Base-by-base conservation (phyloP, 805 yeast species). In the Candida hungchunana region DNA sequence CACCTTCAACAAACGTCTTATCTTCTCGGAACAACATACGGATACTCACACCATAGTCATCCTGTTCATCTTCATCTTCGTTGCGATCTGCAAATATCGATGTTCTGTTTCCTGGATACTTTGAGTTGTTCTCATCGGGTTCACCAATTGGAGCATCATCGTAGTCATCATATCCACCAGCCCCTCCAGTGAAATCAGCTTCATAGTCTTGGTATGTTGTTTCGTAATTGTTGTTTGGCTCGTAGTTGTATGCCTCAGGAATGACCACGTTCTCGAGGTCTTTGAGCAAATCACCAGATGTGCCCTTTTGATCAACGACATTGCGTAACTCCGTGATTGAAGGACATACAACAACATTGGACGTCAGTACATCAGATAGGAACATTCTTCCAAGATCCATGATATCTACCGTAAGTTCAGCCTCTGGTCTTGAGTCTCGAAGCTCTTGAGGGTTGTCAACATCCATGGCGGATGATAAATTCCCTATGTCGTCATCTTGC, bases 31-130 rank as follows among this genome's bases (percentile, higher is more conserved):
- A 54, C 4, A 54, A 27, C 33, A 42, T 43, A 19, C 55, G 39
- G 37, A 54, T 52, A 1, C 56, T 45, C 9, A 46, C 48, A 35
- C 57, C 57, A 26, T 49, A 52, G 23, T 51, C 53, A 39, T 50
- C n/a, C n/a, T n/a, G n/a, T n/a, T n/a, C 54, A 14, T 46, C 44
- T 20, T 49, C 55, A 24, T 50, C 55, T 19, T 44, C 55, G 9
- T 46, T 35, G 21, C 51, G 55, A 29, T 51, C 30, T 26, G 53
- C 51, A 34, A 54, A 54, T 12, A 54, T 47, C 1, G 59, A 54
- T 4, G 51, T 49, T 21, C 29, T 53, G 30, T 48, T 53, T 5
- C 53, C 55, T 14, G 55, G 55, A 24, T 40, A 44, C 25, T 36
- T 48, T 6, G 50, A 42, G 26, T 34, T 38, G 22, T 45, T 45